Base-by-base conservation (phyloP, 2,329 filamentous ascomycete genomes). In the Monosporascus sp. region DNA sequence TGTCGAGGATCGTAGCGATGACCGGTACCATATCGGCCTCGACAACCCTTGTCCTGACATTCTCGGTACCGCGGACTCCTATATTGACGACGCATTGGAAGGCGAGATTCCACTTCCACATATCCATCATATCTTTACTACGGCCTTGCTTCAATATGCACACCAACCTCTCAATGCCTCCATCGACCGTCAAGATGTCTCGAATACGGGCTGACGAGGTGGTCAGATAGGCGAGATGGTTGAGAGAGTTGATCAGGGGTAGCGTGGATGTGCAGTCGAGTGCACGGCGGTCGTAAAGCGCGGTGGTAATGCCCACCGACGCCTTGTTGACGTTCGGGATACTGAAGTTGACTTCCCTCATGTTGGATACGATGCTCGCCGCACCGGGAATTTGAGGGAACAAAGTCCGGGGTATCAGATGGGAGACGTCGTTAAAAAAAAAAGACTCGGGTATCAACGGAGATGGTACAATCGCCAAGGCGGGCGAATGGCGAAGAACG, bases 51-150 rank as follows among this genome's bases (percentile, higher is more conserved):
- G 94, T 97, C 63, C 94, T 85, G 55, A 99, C 94, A 61, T 84
- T 86, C 75, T 99, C 94, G 14, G 94, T 97, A 55, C 94, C 94
- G 62, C 94, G 85, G 55, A 99, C 93, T 53, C 94, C 94, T 68
- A 99, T 97, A 72, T 99, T 99, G 69, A 99, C 94, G 60, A 97
- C 92, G 71, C 94, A 99, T 73, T 97, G 94, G 72, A 99, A 99
- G 51, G 94, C 94, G 58, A 99, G 81, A 68, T 97, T 99, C 94
- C 94, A 99, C 74, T 97, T 97, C 94, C 94, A 99, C 89, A 96
- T 96, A 71, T 97, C 93, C 93, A 97, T 97, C 86, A 97, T 88
- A 70, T 99, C 93, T 73, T 92, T 95, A 75, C 90, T 97, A 68
- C 94, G 83, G 58, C 94, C 94, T 73, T 96, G 91, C 74, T 99